Evolutionary conservation across 352 stramenopile species (phyloP), one percentile per base, ranked within the genome.

Genomic region (Phytopythium montanum): DNA sequence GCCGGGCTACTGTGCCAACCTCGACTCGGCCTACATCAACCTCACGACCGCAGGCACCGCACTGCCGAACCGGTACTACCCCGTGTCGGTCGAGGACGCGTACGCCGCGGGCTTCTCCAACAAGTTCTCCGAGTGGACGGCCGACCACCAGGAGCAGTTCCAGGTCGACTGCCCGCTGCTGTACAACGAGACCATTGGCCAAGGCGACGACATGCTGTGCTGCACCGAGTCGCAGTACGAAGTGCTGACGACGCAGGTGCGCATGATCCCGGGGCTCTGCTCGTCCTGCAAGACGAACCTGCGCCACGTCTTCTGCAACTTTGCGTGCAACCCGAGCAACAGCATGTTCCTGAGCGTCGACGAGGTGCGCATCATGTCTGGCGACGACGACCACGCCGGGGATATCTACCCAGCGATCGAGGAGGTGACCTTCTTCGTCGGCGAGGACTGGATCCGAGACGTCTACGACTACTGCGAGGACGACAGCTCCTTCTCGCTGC

Each of bases 261-360:
- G 71, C 5, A 82, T 82, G 76, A 85, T 88, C 45, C 68, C 70
- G 2, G 76, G 79, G 13, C 60, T 79, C 31, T 88, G 79, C 54
- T 76, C 76, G 16, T 60, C 76, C 10, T 87, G 76, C 53, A 87
- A 88, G 62, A 65, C 83, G 39, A 84, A 87, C 41, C 66, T 88
- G 57, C 79, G 76, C 59, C 85, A 88, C 62, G 70, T 87, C 25
- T 85, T 79, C 58, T 88, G 79, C 44, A 72, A 84, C 52, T 81
- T 85, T 56, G 77, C 79, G 28, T 88, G 79, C 62, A 84, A 72
- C 56, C 79, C 79, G 18, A 85, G 80, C 67, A 85, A 88, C 65
- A 80, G 72, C 12, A 66, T 85, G 52, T 87, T 88, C 60, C 52
- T 87, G 14, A 73, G 84, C 41, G 54, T 85, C 14, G 70, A 73